Base-by-base conservation (phyloP, 75 land plant genomes). In the Isoetes taiwanensis region DNA sequence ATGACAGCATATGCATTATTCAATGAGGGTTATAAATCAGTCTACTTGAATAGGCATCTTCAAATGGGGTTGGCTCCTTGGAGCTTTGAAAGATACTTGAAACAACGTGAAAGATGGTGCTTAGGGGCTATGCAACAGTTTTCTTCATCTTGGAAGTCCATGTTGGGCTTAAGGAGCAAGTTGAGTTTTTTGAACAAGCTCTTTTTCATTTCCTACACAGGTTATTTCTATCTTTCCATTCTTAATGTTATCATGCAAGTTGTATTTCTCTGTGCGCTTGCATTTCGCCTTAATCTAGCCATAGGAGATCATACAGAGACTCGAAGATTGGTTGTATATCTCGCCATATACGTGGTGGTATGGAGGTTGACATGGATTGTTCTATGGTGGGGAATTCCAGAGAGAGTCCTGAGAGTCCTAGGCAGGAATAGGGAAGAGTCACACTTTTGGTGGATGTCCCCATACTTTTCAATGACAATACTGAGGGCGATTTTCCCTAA, bases 371-470 rank as follows among this genome's bases (percentile, higher is more conserved):
- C 46, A 11, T 65, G 63, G 68, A 16, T 41, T 21, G 19, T 20
- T 2, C 3, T 65, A 24, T 65, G 68, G 68, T 20, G 39, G 26
- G 37, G 34, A n/a, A n/a, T 57, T 27, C 68, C 68, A 1, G 62
- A 65, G 27, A n/a, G 50, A 8, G 32, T 65, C 34, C 64, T 40
- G 28, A n/a, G n/a, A n/a, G n/a, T n/a, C n/a, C n/a, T n/a, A n/a
- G 43, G 65, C 19, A 41, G 68, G 48, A 65, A 65, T 62, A 34
- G 68, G 14, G 68, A 65, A 20, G 68, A 65, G 48, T 65, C 68
- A 21, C 30, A 39, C 0, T 65, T 65, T 62, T 65, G 68, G 68
- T 65, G 68, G 68, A 65, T 58, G 65, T 57, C 68, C n/a, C 68
- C 68, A 5, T 65, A 39, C 32, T 65, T 58, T 39, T 20, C 57